These are phyloP conservation scores for Candida railenensis DNA, from an alignment of 805 yeast genomes.

Conservation along the genomic window DNA sequence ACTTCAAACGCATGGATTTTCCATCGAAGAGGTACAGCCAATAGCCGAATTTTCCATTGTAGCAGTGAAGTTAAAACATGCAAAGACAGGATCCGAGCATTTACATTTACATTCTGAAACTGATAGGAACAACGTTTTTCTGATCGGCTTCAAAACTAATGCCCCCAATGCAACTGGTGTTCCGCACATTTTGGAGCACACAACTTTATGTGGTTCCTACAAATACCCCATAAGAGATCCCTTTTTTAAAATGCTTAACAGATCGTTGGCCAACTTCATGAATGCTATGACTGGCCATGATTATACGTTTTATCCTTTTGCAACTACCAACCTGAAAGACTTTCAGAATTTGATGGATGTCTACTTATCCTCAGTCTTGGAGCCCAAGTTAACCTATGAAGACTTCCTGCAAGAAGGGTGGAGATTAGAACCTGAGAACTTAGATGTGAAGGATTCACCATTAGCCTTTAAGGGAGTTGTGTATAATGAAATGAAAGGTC, in stretches of 20 bases:
- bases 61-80: conserved; percentile 73
- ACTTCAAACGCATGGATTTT: conserved; percentile 61
- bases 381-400: conserved; percentile 71
- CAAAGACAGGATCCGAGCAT: conserved; percentile 72
- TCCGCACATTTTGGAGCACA: conserved; percentile 94
- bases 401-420: conserved; percentile 97
- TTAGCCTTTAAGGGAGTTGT: conserved; percentile 91
- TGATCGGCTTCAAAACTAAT: conserved; percentile 87
- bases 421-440: conserved; percentile 78
- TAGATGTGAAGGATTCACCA: conserved; percentile 57
- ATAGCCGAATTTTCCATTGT: conserved; percentile 81
- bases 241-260: conserved; percentile 92
- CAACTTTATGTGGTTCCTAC: conserved; percentile 90
- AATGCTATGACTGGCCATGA: conserved; percentile 99
- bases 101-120: conserved; percentile 78
- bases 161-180: conserved; percentile 96
- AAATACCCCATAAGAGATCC: conserved; percentile 96
- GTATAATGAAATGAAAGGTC: conserved; percentile 98
- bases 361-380: conserved; percentile 82
- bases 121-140: conserved; percentile 84
- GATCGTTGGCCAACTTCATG: conserved; percentile 95
- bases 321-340: conserved; percentile 86
- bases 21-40: conserved; percentile 58
- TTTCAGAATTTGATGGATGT: conserved; percentile 82
- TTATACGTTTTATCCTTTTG: conserved; percentile 93